Conservation (phyloP, 805 yeast genomes). For the Ogataea nakhonphanomensis region DNA sequence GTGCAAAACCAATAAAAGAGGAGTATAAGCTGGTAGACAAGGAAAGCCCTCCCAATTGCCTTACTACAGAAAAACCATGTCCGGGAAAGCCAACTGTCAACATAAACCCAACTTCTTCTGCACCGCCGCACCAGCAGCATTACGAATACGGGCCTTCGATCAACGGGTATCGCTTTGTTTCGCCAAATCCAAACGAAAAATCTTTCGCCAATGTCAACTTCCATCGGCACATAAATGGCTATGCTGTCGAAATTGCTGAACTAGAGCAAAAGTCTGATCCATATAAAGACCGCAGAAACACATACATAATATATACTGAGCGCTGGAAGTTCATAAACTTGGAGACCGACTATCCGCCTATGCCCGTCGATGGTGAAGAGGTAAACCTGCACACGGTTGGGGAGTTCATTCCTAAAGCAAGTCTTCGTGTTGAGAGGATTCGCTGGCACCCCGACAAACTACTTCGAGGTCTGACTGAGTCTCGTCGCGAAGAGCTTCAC, state of each 20-base stretch:
- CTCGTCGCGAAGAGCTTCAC: conserved; percentile 3
- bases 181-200: conserved; percentile 23
- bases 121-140: not conserved
- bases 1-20: not conserved
- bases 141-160: conserved; percentile 36
- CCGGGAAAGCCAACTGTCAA: no score
- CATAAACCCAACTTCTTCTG: no score
- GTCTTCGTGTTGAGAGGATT: conserved; percentile 48
- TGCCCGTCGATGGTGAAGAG: conserved; percentile 12
- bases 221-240: conserved; percentile 15
- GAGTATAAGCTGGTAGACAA: not conserved
- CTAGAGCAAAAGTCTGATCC: conserved; percentile 7
- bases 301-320: conserved; percentile 22
- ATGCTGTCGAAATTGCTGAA: conserved; percentile 9
- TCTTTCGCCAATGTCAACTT: conserved; percentile 10
- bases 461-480: conserved; percentile 26
- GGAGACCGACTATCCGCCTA: conserved; percentile 23
- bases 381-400: conserved; percentile 12
- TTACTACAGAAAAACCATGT: no score
- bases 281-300: conserved; percentile 20
- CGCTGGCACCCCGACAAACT: conserved; percentile 74
- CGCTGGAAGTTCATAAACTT: conserved; percentile 10
- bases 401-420: conserved; percentile 18
- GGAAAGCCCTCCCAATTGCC: no score
- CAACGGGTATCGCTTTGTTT: conserved; percentile 43